These are phyloP conservation scores for Coffea canephora DNA, from an alignment of 257 asterid genomes.

Conservation along the genomic window DNA sequence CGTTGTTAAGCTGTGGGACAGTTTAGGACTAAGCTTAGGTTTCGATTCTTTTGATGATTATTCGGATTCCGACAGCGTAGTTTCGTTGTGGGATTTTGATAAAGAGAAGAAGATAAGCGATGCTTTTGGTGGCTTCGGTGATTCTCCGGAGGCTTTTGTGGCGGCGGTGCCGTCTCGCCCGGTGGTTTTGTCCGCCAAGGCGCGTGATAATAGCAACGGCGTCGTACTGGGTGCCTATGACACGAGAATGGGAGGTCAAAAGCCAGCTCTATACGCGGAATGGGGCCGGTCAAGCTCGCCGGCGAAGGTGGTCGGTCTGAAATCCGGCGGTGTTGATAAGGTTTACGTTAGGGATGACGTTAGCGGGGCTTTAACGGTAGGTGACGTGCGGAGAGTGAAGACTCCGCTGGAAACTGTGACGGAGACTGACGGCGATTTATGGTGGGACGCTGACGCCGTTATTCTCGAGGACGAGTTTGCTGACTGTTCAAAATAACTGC, in stretches of 20 bases:
- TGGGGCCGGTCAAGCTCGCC: conserved; percentile 37
- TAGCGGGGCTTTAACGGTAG: conserved; percentile 59
- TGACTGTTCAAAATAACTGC: conserved; percentile 19
- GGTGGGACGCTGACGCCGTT: conserved; percentile 88
- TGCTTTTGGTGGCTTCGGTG: conserved; percentile 27
- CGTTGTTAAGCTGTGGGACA: conserved; percentile 91
- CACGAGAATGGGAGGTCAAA: conserved; percentile 45
- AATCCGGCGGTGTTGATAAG: conserved; percentile 10
- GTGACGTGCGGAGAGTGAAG: conserved; percentile 70
- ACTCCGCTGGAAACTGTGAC: conserved; percentile 48
- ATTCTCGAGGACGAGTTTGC: conserved; percentile 41
- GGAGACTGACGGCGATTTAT: conserved; percentile 47
- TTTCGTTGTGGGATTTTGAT: conserved; percentile 59
- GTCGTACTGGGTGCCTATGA: conserved; percentile 63
- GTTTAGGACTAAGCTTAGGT: conserved; percentile 51
- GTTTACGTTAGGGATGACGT: conserved; percentile 59
- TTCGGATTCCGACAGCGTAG: conserved; percentile 37
- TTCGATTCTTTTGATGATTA: conserved; percentile 56
- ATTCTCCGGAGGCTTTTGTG: conserved; percentile 10
- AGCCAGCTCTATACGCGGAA: conserved; percentile 60
- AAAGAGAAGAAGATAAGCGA: conserved; percentile 17
- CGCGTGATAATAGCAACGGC: conserved; percentile 35
- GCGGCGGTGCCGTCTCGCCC: conserved; percentile 31
- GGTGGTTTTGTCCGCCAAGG: conserved; percentile 48
- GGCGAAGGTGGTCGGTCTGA: conserved; percentile 18